Percentiles rank a stretch among this genome's conserved stretches.
These are phyloP conservation scores for Bruguiera hainesii DNA, from an alignment of 441 rosid species.

Conservation along the genomic window DNA sequence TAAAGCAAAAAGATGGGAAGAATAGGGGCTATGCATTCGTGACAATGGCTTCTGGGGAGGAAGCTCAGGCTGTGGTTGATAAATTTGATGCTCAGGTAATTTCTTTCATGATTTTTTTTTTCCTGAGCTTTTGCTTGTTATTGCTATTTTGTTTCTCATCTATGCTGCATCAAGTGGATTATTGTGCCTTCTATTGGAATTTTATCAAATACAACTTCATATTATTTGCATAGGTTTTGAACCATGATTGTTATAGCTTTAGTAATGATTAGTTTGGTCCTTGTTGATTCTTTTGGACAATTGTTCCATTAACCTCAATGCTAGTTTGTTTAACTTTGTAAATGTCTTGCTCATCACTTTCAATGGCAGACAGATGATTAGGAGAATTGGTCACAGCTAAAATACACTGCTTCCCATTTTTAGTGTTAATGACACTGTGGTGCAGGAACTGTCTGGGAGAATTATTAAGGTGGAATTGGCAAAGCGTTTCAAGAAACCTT, in stretches of 20 bases:
- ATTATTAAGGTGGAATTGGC: constrained; percentile 71
- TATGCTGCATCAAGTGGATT: constrained; percentile 1
- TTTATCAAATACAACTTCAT: no score
- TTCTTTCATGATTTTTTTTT: background rate
- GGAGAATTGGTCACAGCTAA: no score
- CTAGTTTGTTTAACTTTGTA: no score
- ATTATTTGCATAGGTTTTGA: no score
- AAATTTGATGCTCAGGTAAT: constrained; percentile 65
- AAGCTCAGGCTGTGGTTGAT: constrained; percentile 76
- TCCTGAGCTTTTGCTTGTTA: background rate
- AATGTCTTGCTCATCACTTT: no score
- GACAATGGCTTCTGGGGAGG: constrained; percentile 76
- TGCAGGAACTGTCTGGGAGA: constrained; percentile 78
- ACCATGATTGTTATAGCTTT: no score
- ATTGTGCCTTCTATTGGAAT: background rate
- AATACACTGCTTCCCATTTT: background rate
- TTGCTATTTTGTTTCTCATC: background rate
- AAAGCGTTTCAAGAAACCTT: constrained; percentile 56
- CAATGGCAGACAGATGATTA: no score
- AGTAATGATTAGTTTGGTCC: no score
- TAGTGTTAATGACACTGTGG: background rate
- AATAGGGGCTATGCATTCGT: constrained; percentile 69
- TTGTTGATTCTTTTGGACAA: no score
- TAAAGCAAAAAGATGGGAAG: constrained; percentile 60
- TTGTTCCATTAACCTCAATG: no score